Conservation (phyloP, 306 rosid species). For the Begonia masoniana region DNA sequence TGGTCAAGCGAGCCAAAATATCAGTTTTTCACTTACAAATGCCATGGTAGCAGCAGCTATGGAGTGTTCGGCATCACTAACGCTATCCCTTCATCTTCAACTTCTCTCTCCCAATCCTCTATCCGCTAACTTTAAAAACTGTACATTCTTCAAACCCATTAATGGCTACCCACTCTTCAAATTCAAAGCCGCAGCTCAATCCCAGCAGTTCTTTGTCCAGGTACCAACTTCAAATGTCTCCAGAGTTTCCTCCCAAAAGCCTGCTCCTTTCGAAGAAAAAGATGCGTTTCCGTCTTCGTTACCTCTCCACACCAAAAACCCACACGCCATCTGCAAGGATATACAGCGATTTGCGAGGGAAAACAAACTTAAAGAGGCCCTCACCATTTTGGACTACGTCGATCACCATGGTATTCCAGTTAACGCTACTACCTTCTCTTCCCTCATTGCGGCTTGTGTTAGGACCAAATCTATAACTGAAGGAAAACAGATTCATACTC, state of each 20-base stretch:
- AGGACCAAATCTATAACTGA: conserved; percentile 32
- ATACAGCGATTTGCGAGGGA: conserved; percentile 34
- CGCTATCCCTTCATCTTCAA: conserved; percentile 19
- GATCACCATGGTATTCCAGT: conserved; percentile 58
- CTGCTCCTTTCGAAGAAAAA: conserved; percentile 20
- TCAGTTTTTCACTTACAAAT: no score
- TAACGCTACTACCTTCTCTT: conserved; percentile 51
- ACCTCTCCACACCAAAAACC: conserved; percentile 65
- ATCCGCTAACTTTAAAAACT: conserved; percentile 3
- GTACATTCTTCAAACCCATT: neutral
- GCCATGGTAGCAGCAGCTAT: conserved; percentile 8
- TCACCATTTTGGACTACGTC: conserved; percentile 48
- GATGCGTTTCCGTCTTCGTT: conserved; percentile 58
- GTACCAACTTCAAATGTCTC: neutral
- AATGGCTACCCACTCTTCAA: conserved; percentile 6
- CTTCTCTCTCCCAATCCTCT: conserved; percentile 25
- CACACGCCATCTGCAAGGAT: conserved; percentile 43
- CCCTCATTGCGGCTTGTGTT: conserved; percentile 47
- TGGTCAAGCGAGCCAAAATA: no score
- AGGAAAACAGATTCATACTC: conserved; percentile 33
- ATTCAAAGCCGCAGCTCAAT: conserved; percentile 16
- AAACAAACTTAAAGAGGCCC: conserved; percentile 40
- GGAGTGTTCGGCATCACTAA: conserved; percentile 22
- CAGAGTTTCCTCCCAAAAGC: conserved; percentile 5
- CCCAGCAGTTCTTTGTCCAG: conserved; percentile 3